Base-by-base conservation (phyloP, 2,329 filamentous ascomycete genomes). In the Byssochlamys sp. region DNA sequence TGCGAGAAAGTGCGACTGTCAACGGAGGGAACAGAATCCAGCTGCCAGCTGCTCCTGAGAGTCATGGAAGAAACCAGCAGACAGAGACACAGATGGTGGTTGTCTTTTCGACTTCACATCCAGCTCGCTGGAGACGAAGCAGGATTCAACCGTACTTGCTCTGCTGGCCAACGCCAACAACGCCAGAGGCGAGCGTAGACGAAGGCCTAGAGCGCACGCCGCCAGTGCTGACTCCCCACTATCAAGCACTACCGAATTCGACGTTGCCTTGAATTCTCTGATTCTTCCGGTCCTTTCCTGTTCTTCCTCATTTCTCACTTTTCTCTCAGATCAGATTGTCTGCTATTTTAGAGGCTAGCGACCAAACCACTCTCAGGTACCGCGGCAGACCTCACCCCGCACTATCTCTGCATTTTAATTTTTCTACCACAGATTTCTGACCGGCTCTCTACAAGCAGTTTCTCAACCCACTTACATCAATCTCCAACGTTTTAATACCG, bases 401-500 rank as follows among this genome's bases (percentile, higher is more conserved):
- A 58, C 55, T 50, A 49, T 45, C 25, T 27, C 48, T 51, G n/a
- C 49, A 51, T 26, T 55, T 57, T 39, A 31, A 10, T 31, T 33
- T 53, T 31, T 39, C 52, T 12, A 45, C 14, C 45, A 29, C 26
- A 19, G 24, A 24, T 55, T 55, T 49, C 26, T 56, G 52, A 45
- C n/a, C n/a, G 9, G 52, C 53, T 28, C 49, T 25, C 35, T 11
- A 31, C 25, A 55, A 28, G 14, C 53, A 58, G 51, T n/a, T 55
- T 33, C 45, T 29, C 49, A 48, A 35, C 39, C 24, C 39, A 56
- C 52, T 60, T 57, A 49, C 25, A 14, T 56, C 56, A 27, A 14
- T 55, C 53, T 53, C 48, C 54, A 56, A 56, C 57, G 53, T 56
- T 52, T 51, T 31, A 56, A 33, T 33, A 55, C 39, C 6, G 45